Base-by-base conservation (phyloP, 192 early-diverging fungal species). In the Coemansia sp. region DNA sequence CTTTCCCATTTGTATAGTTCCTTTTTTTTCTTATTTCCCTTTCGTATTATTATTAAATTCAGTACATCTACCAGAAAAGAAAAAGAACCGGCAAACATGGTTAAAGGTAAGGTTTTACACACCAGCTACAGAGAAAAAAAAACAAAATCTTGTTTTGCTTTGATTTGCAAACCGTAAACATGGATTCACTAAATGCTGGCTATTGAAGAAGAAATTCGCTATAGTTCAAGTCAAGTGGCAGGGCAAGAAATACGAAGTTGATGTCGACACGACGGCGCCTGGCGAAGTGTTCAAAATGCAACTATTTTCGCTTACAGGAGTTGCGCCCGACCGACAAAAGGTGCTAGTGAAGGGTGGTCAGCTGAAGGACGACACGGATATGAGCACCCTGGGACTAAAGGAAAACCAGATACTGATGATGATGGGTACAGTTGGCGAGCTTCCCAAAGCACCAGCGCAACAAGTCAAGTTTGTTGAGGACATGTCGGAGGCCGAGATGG, bases 351-450 rank as follows among this genome's bases (percentile, higher is more conserved):
- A 98, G 71, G 97, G 97, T 55, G 95, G 91, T 7, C 86, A 88
- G 59, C 84, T 99, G 48, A 97, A 96, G 87, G 93, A 95, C 70
- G 89, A 92, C 59, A 86, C 91, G 7, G 86, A 90, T 61, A 84
- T 97, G 81, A 71, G 59, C 51, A 80, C 76, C 10, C 82, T 97
- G 12, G 89, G 87, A 15, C 66, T 94, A 29, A 94, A 95, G 75
- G 86, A 91, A 37, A 88, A 57, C 23, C 82, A 86, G 34, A 62
- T 73, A 1, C 79, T 86, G 55, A 85, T 86, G 94, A 96, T 99
- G 95, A 95, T 97, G 91, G 97, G 97, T 34, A 94, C 95, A 4
- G 90, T 87, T 7, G 95, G 93, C 40, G 97, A 96, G 79, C 80
- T 95, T n/a, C 90, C 94, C 20, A 93, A 92, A 66, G 90, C 87